Base-by-base conservation (phyloP, 2,329 filamentous ascomycete genomes). In the Nannizziopsis barbatae region DNA sequence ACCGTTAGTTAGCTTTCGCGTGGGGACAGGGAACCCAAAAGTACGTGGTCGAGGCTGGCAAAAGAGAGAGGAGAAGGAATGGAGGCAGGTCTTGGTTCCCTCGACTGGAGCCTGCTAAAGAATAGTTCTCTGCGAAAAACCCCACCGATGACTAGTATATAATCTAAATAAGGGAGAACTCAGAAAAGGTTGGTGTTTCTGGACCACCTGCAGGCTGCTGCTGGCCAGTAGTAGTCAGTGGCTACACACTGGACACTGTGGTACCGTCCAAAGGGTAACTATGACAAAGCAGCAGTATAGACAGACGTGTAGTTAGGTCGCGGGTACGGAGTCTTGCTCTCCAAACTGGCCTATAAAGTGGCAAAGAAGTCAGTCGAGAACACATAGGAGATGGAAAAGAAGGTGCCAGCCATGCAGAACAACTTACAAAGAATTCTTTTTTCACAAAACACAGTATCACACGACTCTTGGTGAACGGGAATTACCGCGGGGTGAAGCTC, bases 1-100 rank as follows among this genome's bases (percentile, higher is more conserved):
- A 18, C 39, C 22, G 31, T n/a, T 36, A 36, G 32, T 15, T n/a
- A 27, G n/a, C 17, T 31, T 36, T 38, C 6, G 47, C 42, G 47
- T 49, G 47, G 46, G 12, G 32, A 30, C 46, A 38, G 31, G 27
- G 4, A 14, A 33, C 31, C 6, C 20, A 27, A 18, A n/a, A 44
- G 45, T 47, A 38, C 30, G 45, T 20, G 47, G 47, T 43, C 40
- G 47, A 49, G 33, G 32, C 40, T 22, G 15, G 10, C 18, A 27
- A 27, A 27, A 27, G 12, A 10, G 27, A 35, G 18, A 18, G 43
- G 33, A 2, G 11, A 30, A 32, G 20, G 22, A 20, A 12, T 8
- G 12, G 8, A 9, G n/a, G n/a, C n/a, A n/a, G n/a, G 9, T 47
- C 10, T 42, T 9, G 8, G 6, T 9, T 30, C 37, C 18, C 45